Evolutionary conservation across 2,329 filamentous ascomycete genomes (phyloP).

Genomic region (Epichloe gansuensis): DNA sequence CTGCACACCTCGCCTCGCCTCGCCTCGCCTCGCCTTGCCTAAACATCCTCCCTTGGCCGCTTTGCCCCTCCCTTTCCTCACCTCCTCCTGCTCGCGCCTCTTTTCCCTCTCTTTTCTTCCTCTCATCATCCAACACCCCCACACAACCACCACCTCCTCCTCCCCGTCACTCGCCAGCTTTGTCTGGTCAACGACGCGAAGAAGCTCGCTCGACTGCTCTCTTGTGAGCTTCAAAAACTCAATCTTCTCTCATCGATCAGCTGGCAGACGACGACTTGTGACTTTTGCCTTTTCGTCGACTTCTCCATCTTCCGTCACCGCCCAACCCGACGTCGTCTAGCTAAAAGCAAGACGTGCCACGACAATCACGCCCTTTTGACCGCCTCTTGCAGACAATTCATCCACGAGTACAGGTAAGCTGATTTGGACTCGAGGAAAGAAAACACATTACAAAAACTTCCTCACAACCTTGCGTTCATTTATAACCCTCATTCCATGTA

Average conservation of each 20-base stretch:
- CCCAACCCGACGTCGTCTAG: not conserved
- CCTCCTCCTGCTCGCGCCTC: slow-evolving; percentile 1
- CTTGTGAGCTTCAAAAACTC: not conserved
- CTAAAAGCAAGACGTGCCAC: not conserved
- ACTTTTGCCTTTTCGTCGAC: not conserved
- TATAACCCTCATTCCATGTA: not conserved
- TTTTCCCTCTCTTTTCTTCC: slow-evolving; percentile 6
- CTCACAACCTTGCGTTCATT: too few species aligned
- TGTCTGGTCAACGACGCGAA: slow-evolving; percentile 2
- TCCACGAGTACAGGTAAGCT: slow-evolving; percentile 1
- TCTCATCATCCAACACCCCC: slow-evolving; percentile 5
- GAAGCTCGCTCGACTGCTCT: not conserved
- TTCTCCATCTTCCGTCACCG: not conserved
- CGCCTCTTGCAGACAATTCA: not conserved
- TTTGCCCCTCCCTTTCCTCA: slow-evolving; percentile 2
- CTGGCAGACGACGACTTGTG: not conserved
- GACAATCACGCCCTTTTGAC: not conserved
- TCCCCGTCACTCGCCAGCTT: slow-evolving; percentile 1
- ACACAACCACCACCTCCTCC: slow-evolving; percentile 7
- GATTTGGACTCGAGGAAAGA: not conserved
- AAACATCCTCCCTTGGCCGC: not conserved
- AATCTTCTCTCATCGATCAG: not conserved
- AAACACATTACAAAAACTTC: not conserved
- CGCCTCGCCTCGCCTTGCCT: not conserved
- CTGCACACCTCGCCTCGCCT: not conserved